Percentiles rank a stretch among this genome's conserved stretches.
Evolutionary conservation across 768 basidiomycete genomes (phyloP).

Genomic region (Exidia glandulosa): DNA sequence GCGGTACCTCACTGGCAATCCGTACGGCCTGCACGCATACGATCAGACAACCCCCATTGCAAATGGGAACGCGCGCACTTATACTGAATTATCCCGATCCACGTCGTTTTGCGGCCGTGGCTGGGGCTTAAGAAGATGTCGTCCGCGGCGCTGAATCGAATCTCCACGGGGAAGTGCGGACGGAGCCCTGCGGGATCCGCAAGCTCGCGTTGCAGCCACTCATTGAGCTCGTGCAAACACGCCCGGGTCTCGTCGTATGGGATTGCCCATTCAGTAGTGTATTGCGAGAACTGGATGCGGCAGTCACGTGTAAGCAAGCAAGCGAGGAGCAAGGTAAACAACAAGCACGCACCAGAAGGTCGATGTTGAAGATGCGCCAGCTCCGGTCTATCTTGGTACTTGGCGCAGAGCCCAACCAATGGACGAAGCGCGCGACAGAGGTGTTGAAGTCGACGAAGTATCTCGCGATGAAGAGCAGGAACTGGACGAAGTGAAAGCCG

Average conservation of each 20-base stretch:
- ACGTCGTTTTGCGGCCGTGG: constrained; percentile 66
- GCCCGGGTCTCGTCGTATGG: constrained; percentile 55
- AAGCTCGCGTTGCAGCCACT: constrained; percentile 61
- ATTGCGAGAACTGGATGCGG: constrained; percentile 77
- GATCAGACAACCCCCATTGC: constrained; percentile 3
- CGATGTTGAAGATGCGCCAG: constrained; percentile 81
- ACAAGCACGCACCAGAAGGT: constrained; percentile 62
- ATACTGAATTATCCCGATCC: constrained; percentile 97
- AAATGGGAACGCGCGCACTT: constrained; percentile 45
- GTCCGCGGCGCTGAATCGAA: constrained; percentile 78
- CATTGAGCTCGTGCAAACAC: constrained; percentile 60
- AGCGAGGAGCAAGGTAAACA: background rate
- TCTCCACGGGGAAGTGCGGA: constrained; percentile 87
- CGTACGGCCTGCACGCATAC: constrained; percentile 68
- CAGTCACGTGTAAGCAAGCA: background rate
- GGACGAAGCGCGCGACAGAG: constrained; percentile 49
- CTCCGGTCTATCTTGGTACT: constrained; percentile 65
- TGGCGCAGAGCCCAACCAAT: constrained; percentile 51
- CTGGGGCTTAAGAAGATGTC: constrained; percentile 94
- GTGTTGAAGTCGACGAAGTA: constrained; percentile 52
- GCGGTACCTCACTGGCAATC: constrained; percentile 70
- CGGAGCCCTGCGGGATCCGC: constrained; percentile 61
- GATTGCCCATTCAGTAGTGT: constrained; percentile 93
- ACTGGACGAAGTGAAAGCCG: constrained; percentile 72
- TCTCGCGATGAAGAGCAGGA: constrained; percentile 69